These are phyloP conservation scores for Panicum miliaceum DNA, from an alignment of 176 grass and related monocot genomes.

Conservation along the genomic window DNA sequence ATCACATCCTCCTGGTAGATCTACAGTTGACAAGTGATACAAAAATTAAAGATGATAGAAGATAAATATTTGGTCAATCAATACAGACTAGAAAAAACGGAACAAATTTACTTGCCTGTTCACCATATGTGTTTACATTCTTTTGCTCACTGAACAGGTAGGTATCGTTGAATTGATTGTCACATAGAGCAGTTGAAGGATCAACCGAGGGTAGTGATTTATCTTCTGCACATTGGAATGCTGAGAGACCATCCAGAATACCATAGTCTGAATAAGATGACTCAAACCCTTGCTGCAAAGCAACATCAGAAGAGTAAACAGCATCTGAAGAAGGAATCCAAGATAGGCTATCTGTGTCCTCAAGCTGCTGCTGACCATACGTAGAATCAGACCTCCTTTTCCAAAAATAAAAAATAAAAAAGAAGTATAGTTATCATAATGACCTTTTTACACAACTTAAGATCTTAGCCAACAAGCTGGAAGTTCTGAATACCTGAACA, in stretches of 20 bases:
- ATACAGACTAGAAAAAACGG: constrained; percentile 6
- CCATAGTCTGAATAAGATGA: constrained; percentile 61
- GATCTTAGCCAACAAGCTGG: not conserved
- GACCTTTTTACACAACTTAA: not conserved
- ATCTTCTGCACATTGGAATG: constrained; percentile 49
- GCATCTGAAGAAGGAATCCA: constrained; percentile 80
- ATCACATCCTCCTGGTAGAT: constrained; percentile 60
- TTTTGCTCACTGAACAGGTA: constrained; percentile 53
- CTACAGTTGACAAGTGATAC: constrained; percentile 38
- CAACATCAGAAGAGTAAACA: constrained; percentile 69
- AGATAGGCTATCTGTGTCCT: constrained; percentile 63
- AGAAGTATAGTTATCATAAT: not conserved
- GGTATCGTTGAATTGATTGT: constrained; percentile 38
- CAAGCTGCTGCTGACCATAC: constrained; percentile 62
- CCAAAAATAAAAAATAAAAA: not conserved
- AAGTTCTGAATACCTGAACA: constrained; percentile 81
- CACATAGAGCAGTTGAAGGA: constrained; percentile 44
- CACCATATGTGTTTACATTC: constrained; percentile 41
- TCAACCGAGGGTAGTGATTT: constrained; percentile 47
- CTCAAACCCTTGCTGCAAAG: constrained; percentile 49
- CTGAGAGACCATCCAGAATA: constrained; percentile 56
- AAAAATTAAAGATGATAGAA: constrained; percentile 22
- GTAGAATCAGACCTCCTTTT: constrained; percentile 77
- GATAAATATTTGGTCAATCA: not conserved
- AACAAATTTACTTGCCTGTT: constrained; percentile 55